Evolutionary conservation across 1,284 basidiomycete genomes (phyloP).

Genomic region (Sporisorium sorghi): DNA sequence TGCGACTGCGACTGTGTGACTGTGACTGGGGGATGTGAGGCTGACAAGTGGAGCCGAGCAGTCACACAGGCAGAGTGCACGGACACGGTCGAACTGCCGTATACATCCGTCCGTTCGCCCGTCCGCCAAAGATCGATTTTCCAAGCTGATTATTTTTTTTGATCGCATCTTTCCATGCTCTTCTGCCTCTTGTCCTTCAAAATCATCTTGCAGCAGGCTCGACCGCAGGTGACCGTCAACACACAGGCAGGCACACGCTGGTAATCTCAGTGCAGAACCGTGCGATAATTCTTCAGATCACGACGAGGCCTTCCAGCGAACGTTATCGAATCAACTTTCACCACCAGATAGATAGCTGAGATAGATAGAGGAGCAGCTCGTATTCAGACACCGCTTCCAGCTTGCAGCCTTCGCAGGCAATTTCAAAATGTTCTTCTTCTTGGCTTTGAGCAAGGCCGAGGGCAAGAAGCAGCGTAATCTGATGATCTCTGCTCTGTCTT

Average conservation of each 20-base stretch:
- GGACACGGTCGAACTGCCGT: slow-evolving; percentile 11
- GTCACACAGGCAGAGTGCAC: slow-evolving; percentile 1
- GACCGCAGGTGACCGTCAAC: slow-evolving; percentile 1
- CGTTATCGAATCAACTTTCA: neutral
- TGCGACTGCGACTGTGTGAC: too few relatives aligned
- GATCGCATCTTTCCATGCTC: slow-evolving; percentile 3
- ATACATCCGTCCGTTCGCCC: neutral
- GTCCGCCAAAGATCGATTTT: neutral
- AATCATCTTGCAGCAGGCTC: too few relatives aligned
- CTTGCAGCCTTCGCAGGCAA: neutral
- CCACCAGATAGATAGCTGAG: neutral
- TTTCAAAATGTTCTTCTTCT: neutral
- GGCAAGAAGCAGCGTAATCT: neutral
- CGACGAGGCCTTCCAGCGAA: neutral
- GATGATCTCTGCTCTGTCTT: neutral
- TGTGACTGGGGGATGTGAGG: too few relatives aligned
- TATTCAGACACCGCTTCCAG: neutral
- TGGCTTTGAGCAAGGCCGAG: neutral
- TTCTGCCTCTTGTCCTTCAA: too few relatives aligned
- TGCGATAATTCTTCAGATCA: neutral
- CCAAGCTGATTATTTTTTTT: neutral
- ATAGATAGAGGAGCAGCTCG: neutral
- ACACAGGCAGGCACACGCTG: neutral
- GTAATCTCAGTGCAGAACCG: neutral
- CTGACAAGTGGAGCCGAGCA: neutral